A percentile compares a stretch with the other conserved stretches of the same genome.
These are phyloP conservation scores for Leishmania arabica DNA, from an alignment of 208 protist species.

Conservation along the genomic window DNA sequence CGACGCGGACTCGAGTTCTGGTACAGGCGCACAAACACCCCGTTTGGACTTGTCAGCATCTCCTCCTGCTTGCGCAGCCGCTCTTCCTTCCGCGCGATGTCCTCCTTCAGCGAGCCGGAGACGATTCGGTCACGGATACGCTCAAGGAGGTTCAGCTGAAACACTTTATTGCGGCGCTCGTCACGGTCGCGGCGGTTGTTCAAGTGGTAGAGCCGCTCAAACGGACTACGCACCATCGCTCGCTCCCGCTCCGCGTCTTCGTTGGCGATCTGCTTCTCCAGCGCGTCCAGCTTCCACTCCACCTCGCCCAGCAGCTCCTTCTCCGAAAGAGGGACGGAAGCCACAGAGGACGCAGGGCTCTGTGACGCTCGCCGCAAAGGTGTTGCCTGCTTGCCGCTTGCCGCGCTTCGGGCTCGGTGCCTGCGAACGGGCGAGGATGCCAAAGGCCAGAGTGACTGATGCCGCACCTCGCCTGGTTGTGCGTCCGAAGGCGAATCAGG, in stretches of 20 bases:
- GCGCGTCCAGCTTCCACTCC: slow-evolving; percentile 43
- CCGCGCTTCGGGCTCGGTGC: not conserved
- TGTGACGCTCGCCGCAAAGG: slow-evolving; percentile 3
- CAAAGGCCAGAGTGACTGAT: not conserved
- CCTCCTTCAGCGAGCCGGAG: slow-evolving; percentile 44
- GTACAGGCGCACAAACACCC: slow-evolving; percentile 77
- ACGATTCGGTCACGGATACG: slow-evolving; percentile 55
- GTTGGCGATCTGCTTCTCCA: slow-evolving; percentile 41
- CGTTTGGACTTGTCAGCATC: slow-evolving; percentile 35
- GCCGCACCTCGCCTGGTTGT: not conserved
- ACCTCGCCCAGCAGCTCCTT: slow-evolving; percentile 50
- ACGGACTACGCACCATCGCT: slow-evolving; percentile 53
- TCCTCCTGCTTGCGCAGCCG: slow-evolving; percentile 40
- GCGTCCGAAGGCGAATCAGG: not conserved
- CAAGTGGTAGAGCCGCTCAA: slow-evolving; percentile 80
- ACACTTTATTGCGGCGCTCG: slow-evolving; percentile 50
- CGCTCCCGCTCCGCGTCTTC: slow-evolving; percentile 37
- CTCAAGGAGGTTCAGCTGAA: slow-evolving; percentile 55
- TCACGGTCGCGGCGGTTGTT: slow-evolving; percentile 83
- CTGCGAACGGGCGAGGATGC: not conserved
- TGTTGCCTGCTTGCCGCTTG: not conserved
- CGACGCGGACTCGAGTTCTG: slow-evolving; percentile 15
- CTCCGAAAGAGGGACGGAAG: slow-evolving; percentile 17
- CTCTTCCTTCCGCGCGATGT: slow-evolving; percentile 38
- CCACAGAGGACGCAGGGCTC: slow-evolving; percentile 7